Conservation (phyloP, 495 filamentous ascomycete species). For the Penicillium angulare region DNA sequence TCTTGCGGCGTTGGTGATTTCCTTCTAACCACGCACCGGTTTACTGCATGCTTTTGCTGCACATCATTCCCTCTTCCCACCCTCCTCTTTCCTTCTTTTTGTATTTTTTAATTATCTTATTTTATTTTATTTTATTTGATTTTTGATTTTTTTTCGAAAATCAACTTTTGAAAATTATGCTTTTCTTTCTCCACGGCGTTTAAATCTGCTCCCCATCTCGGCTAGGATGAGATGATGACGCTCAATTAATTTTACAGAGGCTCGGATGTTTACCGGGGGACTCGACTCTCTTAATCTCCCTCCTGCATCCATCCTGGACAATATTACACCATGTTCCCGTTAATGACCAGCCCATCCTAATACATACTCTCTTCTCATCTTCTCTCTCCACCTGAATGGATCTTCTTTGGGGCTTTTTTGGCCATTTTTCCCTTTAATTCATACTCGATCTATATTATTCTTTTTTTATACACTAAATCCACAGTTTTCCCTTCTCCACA, state of each 20-base stretch:
- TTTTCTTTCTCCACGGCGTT: conserved; percentile 8
- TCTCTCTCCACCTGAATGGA: neutral
- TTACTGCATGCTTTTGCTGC: conserved; percentile 32
- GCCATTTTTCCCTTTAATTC: conserved; percentile 12
- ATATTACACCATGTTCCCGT: conserved; percentile 46
- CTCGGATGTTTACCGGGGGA: conserved; percentile 25
- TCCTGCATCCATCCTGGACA: conserved; percentile 43
- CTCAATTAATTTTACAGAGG: conserved; percentile 15
- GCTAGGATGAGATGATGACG: conserved; percentile 11
- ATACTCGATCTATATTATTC: too few species aligned
- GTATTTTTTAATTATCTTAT: too few species aligned
- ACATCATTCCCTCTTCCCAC: conserved; percentile 29
- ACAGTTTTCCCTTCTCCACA: conserved; percentile 6
- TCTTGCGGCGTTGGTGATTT: neutral
- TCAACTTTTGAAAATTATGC: neutral
- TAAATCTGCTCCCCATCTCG: conserved; percentile 13
- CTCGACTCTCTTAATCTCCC: conserved; percentile 20
- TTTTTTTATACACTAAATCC: too few species aligned
- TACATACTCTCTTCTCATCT: conserved; percentile 4
- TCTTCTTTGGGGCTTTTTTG: too few species aligned
- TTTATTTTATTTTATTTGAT: neutral
- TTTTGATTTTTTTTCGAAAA: neutral
- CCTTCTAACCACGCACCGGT: conserved; percentile 18
- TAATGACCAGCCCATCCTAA: conserved; percentile 36
- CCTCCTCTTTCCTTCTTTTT: conserved; percentile 4